Conservation (phyloP, 2,329 filamentous ascomycete species). For the Diplodia scrobiculata region DNA sequence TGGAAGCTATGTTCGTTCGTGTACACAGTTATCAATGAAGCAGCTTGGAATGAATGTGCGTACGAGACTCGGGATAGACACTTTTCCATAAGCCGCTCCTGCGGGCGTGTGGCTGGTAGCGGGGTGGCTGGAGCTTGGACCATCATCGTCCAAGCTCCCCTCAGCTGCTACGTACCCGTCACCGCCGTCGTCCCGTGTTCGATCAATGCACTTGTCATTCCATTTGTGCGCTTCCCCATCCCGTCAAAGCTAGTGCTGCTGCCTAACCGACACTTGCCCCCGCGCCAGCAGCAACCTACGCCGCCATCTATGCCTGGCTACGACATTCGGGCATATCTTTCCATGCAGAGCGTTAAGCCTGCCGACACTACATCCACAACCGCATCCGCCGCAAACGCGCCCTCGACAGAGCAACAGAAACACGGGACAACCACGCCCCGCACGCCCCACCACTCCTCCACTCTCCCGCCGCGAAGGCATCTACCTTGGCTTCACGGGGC, state of each 20-base stretch:
- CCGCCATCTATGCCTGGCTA: constrained; percentile 1
- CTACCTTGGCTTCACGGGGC: background rate
- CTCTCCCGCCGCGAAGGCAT: background rate
- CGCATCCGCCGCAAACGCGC: background rate
- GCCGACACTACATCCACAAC: background rate
- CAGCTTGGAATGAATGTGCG: background rate
- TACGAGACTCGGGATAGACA: background rate
- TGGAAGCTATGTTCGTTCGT: background rate
- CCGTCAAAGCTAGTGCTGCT: background rate
- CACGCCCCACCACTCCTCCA: background rate
- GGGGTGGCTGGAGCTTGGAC: constrained; percentile 23
- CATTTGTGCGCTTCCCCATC: background rate
- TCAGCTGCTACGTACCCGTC: background rate
- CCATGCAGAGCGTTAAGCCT: background rate
- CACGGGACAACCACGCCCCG: background rate
- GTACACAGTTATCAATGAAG: background rate
- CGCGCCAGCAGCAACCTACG: background rate
- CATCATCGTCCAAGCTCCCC: background rate
- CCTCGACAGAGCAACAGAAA: background rate
- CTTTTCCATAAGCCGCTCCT: background rate
- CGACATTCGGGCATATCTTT: background rate
- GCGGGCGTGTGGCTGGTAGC: constrained; percentile 20
- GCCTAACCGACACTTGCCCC: background rate
- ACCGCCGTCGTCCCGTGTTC: background rate
- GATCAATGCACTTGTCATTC: background rate